Evolutionary conservation across 768 basidiomycete species (phyloP).

Genomic region (Kwoniella heveanensis): DNA sequence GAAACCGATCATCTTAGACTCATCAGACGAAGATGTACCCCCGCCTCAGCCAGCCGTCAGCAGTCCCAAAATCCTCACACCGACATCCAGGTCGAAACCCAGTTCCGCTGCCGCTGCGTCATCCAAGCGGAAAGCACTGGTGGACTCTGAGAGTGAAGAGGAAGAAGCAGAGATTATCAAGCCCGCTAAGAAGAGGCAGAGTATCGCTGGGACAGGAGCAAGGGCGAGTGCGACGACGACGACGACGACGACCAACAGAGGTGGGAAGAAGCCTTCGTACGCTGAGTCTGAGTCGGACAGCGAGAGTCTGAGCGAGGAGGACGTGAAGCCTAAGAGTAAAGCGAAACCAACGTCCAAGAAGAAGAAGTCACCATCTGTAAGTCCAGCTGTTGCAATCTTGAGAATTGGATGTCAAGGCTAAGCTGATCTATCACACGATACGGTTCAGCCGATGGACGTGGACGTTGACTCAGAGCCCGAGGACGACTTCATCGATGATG

Average conservation of each 20-base stretch:
- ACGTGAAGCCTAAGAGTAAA: slow-evolving; percentile 23
- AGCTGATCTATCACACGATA: slow-evolving; percentile 9
- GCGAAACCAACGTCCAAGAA: slow-evolving; percentile 14
- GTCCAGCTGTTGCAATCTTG: neutral
- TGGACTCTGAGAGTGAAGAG: slow-evolving; percentile 18
- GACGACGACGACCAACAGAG: neutral
- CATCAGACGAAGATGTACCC: slow-evolving; percentile 23
- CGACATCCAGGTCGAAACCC: slow-evolving; percentile 13
- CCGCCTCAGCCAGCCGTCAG: slow-evolving; percentile 14
- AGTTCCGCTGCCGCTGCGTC: neutral
- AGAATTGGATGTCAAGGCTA: neutral
- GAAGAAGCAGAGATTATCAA: slow-evolving; percentile 29
- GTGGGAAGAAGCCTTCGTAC: slow-evolving; percentile 24
- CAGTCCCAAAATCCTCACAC: slow-evolving; percentile 5
- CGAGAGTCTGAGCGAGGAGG: slow-evolving; percentile 23
- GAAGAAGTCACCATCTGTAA: slow-evolving; percentile 28
- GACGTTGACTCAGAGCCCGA: slow-evolving; percentile 32
- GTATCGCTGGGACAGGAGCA: slow-evolving; percentile 13
- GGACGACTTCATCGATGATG: slow-evolving; percentile 38
- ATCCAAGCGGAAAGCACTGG: slow-evolving; percentile 22
- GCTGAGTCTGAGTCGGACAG: slow-evolving; percentile 9
- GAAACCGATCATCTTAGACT: slow-evolving; percentile 27
- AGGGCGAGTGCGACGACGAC: slow-evolving; percentile 9
- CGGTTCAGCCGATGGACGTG: slow-evolving; percentile 37
- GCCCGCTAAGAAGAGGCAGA: slow-evolving; percentile 40